Evolutionary conservation across 1,284 basidiomycete genomes (phyloP), one percentile per base, ranked within the genome.

Genomic region (Ustilago sp.): DNA sequence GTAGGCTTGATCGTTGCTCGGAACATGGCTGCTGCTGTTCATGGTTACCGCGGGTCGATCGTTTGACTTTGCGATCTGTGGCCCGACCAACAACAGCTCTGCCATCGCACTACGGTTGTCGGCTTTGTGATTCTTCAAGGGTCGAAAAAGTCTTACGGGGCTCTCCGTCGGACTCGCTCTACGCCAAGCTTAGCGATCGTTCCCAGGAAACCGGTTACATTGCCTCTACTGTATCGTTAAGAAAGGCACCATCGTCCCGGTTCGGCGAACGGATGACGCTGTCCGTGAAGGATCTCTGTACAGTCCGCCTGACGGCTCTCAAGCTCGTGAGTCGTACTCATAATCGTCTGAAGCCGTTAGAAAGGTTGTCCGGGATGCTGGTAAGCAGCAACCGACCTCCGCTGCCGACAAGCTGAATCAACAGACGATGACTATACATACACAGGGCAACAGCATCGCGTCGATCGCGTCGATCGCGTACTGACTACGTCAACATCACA

Each of bases 11-110:
- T 35, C 32, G 9, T 32, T 36, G 51, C 7, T 36, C 51, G 51
- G 38, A 53, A 53, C 51, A 53, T 53, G 51, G 51, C 51, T 53
- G 51, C 31, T 19, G 51, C 51, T 35, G 48, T 12, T 50, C 28
- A 4, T 50, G 48, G 31, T 31, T 50, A 23, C n/a, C 19, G 43
- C n/a, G 43, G 23, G 43, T 19, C 43, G 43, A 45, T 45, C 43
- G 43, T 19, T 45, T 45, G 7, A 15, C 43, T 45, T 11, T 17
- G 17, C 17, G 43, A 45, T 50, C 48, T 12, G 31, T 28, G 48
- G 48, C n/a, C n/a, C 43, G n/a, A 45, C 23, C 23, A 45, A 41
- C 6, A n/a, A 19, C 6, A 15, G 17, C 43, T 38, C 43, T 45
- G n/a, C 6, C 9, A 28, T 28, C 23, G 23, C 23, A 28, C 23